Conservation (phyloP, 192 early-diverging fungal species). For the Coemansia sp. region DNA sequence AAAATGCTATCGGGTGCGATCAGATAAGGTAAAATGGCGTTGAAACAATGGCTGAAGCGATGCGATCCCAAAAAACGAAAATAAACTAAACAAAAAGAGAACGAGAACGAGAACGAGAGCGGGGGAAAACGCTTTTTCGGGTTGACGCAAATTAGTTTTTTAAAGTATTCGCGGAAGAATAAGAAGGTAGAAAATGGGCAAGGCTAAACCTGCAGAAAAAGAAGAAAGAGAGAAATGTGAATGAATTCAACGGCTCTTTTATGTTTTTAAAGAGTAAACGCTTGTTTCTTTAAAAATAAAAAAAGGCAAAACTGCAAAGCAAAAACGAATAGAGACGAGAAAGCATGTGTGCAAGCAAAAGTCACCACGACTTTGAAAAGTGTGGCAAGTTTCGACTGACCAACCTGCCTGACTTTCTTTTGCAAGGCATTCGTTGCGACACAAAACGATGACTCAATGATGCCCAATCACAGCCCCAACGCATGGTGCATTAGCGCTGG, state of each 20-base stretch:
- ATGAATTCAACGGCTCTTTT: neutral
- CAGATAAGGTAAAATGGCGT: neutral
- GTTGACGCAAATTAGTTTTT: too few relatives aligned
- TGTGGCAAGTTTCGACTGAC: neutral
- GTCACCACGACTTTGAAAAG: neutral
- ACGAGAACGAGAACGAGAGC: neutral
- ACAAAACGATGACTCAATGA: neutral
- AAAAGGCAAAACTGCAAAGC: neutral
- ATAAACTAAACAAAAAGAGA: neutral
- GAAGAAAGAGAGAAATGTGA: neutral
- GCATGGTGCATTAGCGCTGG: neutral
- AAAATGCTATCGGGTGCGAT: too few relatives aligned
- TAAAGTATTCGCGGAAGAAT: too few relatives aligned
- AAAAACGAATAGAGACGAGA: neutral
- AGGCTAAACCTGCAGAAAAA: neutral
- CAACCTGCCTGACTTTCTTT: neutral
- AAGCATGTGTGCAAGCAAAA: too few relatives aligned
- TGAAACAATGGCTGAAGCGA: neutral
- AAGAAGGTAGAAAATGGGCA: too few relatives aligned
- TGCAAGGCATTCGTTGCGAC: neutral
- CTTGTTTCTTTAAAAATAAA: neutral
- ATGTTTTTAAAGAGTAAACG: neutral
- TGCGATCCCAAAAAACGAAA: neutral
- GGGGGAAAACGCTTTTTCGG: too few relatives aligned
- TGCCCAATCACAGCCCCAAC: constrained; percentile 4